phyloP scores from a whole-genome alignment of 2,329 filamentous ascomycete genomes.

The Zymoseptoria pseudotritici region DNA sequence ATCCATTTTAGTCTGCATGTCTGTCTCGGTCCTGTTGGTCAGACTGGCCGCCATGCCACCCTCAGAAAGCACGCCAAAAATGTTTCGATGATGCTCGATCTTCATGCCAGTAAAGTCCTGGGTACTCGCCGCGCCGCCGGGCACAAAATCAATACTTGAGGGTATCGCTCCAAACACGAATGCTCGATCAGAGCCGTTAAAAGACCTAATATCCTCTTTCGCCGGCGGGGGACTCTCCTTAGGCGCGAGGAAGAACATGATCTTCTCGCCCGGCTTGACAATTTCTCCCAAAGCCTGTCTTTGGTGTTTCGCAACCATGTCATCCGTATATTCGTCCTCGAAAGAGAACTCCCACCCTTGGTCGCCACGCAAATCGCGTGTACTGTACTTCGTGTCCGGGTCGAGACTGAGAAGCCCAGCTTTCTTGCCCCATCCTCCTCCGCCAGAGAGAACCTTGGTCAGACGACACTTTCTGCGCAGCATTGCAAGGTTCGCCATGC shows the following conservation, averaged over 20 bases:
- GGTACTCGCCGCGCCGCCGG: slow-evolving; percentile 1
- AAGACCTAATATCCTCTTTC: neutral
- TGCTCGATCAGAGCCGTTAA: neutral
- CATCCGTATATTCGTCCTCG: slow-evolving; percentile 28
- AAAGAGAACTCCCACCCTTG: slow-evolving; percentile 47
- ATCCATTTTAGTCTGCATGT: slow-evolving; percentile 40
- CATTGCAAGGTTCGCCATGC: slow-evolving; percentile 4
- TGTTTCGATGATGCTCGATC: slow-evolving; percentile 21
- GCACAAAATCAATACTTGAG: slow-evolving; percentile 35
- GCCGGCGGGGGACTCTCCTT: slow-evolving; percentile 11
- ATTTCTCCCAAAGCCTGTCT: slow-evolving; percentile 46
- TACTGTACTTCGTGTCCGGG: slow-evolving; percentile 53
- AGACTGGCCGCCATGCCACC: slow-evolving; percentile 49
- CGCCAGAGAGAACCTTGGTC: slow-evolving; percentile 61
- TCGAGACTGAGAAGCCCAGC: slow-evolving; percentile 72
- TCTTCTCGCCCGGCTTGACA: slow-evolving; percentile 54
- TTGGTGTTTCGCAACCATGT: slow-evolving; percentile 26
- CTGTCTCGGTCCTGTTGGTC: neutral
- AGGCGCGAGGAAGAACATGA: slow-evolving; percentile 57
- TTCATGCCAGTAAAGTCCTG: neutral
- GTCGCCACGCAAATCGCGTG: slow-evolving; percentile 46
- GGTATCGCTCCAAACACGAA: slow-evolving; percentile 37
- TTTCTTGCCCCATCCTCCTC: slow-evolving; percentile 78
- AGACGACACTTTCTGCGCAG: slow-evolving; percentile 31
- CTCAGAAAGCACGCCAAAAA: slow-evolving; percentile 59